Conservation (phyloP, 2,329 filamentous ascomycete genomes). For the Apiospora phragmitis region DNA sequence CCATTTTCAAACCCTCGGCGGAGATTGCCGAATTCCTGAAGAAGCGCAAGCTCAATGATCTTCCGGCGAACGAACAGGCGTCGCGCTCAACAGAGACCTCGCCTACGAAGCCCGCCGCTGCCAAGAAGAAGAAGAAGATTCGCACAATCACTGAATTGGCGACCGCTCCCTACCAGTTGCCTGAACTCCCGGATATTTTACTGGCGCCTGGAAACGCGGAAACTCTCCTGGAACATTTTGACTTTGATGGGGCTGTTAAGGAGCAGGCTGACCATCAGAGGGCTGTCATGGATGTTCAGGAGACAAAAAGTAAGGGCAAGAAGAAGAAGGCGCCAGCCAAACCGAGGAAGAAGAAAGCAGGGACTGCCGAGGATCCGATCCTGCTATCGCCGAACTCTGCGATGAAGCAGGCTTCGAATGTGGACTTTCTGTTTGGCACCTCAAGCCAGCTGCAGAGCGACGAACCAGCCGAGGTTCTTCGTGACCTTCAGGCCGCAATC, state of each 20-base stretch:
- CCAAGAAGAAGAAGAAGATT: slow-evolving; percentile 61
- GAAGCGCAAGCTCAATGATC: slow-evolving; percentile 59
- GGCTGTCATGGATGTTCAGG: slow-evolving; percentile 29
- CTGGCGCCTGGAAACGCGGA: slow-evolving; percentile 25
- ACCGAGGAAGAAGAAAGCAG: slow-evolving; percentile 39
- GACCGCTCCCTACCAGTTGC: slow-evolving; percentile 64
- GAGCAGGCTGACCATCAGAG: slow-evolving; percentile 34
- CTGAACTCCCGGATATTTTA: slow-evolving; percentile 32
- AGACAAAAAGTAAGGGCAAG: slow-evolving; percentile 39
- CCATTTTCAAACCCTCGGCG: background rate
- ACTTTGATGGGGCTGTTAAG: slow-evolving; percentile 33
- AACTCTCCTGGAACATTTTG: slow-evolving; percentile 51
- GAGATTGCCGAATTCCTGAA: slow-evolving; percentile 37
- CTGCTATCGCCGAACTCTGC: slow-evolving; percentile 71
- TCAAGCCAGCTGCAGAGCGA: slow-evolving; percentile 79
- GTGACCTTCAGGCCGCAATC: slow-evolving; percentile 63
- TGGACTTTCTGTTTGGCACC: slow-evolving; percentile 83
- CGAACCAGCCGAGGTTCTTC: slow-evolving; percentile 66
- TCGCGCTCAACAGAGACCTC: slow-evolving; percentile 28
- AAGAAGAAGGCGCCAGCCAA: slow-evolving; percentile 32
- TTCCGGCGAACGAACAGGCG: slow-evolving; percentile 35
- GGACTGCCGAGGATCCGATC: slow-evolving; percentile 42
- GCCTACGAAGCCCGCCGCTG: slow-evolving; percentile 49
- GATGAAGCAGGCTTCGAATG: slow-evolving; percentile 62
- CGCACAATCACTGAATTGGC: slow-evolving; percentile 78